Conservation (phyloP, 257 asterid genomes). For the Solanum piurae region DNA sequence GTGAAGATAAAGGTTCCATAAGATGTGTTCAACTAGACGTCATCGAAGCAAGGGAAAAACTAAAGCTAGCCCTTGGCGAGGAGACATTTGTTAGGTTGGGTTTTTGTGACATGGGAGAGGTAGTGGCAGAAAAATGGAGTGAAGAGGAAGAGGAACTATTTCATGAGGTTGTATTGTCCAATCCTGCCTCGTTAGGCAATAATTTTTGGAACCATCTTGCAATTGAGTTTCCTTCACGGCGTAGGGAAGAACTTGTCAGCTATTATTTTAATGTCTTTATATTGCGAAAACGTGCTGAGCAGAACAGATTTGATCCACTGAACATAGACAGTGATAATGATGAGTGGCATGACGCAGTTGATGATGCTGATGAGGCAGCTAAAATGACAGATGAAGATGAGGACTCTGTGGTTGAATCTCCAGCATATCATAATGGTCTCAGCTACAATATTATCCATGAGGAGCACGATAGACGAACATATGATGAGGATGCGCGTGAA, state of each 20-base stretch:
- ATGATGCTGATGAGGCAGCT: constrained; percentile 1
- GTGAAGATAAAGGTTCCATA: constrained; percentile 61
- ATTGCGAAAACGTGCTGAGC: constrained; percentile 58
- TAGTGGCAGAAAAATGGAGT: constrained; percentile 55
- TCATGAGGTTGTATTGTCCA: constrained; percentile 50
- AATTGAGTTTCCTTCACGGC: constrained; percentile 42
- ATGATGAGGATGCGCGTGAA: not conserved
- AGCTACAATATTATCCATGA: constrained; percentile 1
- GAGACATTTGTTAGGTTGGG: constrained; percentile 45
- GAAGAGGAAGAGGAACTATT: constrained; percentile 53
- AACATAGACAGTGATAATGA: constrained; percentile 85
- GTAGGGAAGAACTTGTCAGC: constrained; percentile 54
- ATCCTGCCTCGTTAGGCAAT: constrained; percentile 47
- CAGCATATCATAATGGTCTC: constrained; percentile 3
- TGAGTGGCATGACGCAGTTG: constrained; percentile 35
- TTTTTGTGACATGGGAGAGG: constrained; percentile 66
- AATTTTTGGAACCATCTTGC: constrained; percentile 65
- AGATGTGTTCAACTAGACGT: constrained; percentile 71
- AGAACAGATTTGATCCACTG: constrained; percentile 52
- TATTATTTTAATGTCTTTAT: constrained; percentile 79
- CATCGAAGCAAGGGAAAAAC: constrained; percentile 48
- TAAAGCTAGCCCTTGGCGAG: constrained; percentile 33
- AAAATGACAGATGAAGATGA: constrained; percentile 29
- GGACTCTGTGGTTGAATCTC: constrained; percentile 44
- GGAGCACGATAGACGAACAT: not conserved